Evolutionary conservation across 371 early-diverging fungal genomes (phyloP).

Genomic region (Rhizomucor miehei): DNA sequence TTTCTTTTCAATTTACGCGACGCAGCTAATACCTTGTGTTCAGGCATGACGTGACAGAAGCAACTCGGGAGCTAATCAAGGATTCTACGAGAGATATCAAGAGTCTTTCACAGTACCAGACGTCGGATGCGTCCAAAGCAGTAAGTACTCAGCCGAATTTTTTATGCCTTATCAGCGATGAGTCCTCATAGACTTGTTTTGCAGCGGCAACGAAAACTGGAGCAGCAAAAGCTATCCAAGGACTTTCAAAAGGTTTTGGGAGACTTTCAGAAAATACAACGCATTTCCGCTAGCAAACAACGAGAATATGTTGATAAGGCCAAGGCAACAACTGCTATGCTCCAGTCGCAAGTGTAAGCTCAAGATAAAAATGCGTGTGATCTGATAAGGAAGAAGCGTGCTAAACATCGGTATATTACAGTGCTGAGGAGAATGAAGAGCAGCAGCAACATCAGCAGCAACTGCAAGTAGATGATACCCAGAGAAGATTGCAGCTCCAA

Average conservation of each 20-base stretch:
- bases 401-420: neutral
- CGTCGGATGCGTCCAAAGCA: conserved; percentile 21
- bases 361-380: neutral
- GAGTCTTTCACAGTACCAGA: conserved; percentile 46
- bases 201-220: conserved; percentile 71
- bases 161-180: too few relatives aligned
- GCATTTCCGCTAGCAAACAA: conserved; percentile 81
- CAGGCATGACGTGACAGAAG: conserved; percentile 80
- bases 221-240: conserved; percentile 81
- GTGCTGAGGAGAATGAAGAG: conserved; percentile 51
- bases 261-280: conserved; percentile 85
- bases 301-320: conserved; percentile 81
- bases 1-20: conserved; percentile 1
- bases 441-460: conserved; percentile 42
- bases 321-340: conserved; percentile 45
- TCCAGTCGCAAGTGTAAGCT: conserved; percentile 38
- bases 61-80: conserved; percentile 79
- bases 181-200: conserved; percentile 1
- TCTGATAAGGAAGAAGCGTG: neutral
- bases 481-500: conserved; percentile 65
- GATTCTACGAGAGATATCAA: conserved; percentile 78
- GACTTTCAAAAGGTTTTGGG: conserved; percentile 90
- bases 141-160: conserved; percentile 19
- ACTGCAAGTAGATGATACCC: conserved; percentile 64
- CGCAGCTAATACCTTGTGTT: neutral